Base-by-base conservation (phyloP, 1,284 basidiomycete species). In the Cutaneotrichosporon cutaneum region DNA sequence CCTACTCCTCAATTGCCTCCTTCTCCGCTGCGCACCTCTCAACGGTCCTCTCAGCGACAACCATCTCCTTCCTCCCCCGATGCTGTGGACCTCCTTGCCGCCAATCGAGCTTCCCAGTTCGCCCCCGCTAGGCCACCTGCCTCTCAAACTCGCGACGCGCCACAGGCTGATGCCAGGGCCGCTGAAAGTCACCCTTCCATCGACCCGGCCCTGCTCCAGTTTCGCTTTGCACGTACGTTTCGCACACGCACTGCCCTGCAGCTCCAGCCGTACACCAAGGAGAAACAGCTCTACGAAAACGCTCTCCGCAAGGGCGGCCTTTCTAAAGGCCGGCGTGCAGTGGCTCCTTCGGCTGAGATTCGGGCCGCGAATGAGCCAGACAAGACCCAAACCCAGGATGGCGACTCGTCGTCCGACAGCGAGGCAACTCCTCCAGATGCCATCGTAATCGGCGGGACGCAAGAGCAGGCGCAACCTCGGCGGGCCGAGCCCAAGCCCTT, bases 201-300 rank as follows among this genome's bases (percentile, higher is more conserved):
- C 10, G 73, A 75, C 63, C 70, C 73, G 0, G 72, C 67, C 0
- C 66, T 80, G 13, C 64, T 72, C 18, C 70, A 70, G 44, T 80
- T 78, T 51, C 73, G 76, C 4, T 72, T 70, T 3, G 71, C 70
- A 5, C 67, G 78, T 9, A 77, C 77, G 1, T 79, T 80, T 48
- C 73, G 78, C 4, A 77, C 73, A 0, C 69, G 78, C n/a, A 80
- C 78, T 0, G 72, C 73, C 2, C 67, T 80, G 1, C 78, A 80
- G 55, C 71, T 80, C 0, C 77, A 78, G 45, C 78, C 78, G 0
- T 80, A 80, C 63, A 79, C 77, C 2, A 70, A 70, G 52, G 78
- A 80, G 58, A 65, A 71, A 22, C 72, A 74, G 62, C 65, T 71
- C 18, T 80, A 80, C 64, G 72, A 74, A 53, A 70, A 69, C 1